Conservation (phyloP, 225 moss, liverwort and hornwort species). For the Rhytidiadelphus loreus region DNA sequence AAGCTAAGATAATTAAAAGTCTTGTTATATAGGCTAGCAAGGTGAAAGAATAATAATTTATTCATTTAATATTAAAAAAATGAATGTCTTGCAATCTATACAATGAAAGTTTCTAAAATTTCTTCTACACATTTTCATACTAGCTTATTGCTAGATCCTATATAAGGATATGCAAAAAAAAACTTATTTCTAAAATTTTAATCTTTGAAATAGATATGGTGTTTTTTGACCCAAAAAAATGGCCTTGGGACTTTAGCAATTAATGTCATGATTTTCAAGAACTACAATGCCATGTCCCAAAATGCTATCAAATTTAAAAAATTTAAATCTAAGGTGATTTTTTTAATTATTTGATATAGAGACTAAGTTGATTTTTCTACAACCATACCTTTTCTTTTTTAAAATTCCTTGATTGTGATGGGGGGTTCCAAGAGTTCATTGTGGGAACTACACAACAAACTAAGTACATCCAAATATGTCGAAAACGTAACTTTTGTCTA, state of each 20-base stretch:
- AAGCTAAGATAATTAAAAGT: neutral
- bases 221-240: neutral
- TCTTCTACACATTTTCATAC: neutral
- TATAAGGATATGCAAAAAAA: neutral
- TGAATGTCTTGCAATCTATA: neutral
- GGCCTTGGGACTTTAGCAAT: neutral
- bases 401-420: neutral
- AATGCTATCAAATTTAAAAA: neutral
- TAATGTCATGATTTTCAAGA: neutral
- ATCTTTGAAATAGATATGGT: neutral
- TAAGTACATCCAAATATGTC: neutral
- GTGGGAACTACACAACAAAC: fast-evolving
- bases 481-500: neutral
- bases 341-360: too few relatives aligned
- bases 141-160: neutral
- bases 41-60: neutral
- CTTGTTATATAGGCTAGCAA: neutral
- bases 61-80: neutral
- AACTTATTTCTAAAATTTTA: neutral
- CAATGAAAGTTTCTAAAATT: neutral
- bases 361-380: neutral
- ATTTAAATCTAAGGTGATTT: too few relatives aligned
- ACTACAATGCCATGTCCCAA: fast-evolving
- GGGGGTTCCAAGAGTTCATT: too few relatives aligned
- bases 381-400: neutral